A percentile compares a stretch with the other conserved stretches of the same genome.
Conservation (phyloP, 2,329 filamentous ascomycete species). For the Cladosporium sp. region DNA sequence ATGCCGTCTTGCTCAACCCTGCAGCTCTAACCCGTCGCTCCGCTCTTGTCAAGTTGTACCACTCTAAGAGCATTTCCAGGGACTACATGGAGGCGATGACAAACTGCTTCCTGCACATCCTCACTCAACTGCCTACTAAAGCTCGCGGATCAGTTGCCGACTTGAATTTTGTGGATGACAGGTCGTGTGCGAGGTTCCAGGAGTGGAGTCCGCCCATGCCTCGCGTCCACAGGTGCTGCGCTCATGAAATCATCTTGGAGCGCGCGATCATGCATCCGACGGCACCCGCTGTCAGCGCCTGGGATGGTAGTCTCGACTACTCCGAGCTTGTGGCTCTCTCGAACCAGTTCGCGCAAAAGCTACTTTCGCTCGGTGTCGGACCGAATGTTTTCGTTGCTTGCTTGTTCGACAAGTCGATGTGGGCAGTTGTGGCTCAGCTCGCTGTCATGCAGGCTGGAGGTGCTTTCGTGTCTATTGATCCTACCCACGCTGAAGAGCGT, state of each 20-base stretch:
- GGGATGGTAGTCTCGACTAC: conserved; percentile 16
- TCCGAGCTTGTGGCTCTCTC: conserved; percentile 10
- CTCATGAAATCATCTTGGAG: conserved; percentile 2
- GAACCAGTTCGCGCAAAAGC: background rate
- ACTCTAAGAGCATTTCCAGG: background rate
- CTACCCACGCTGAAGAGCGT: conserved; percentile 13
- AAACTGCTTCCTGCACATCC: conserved; percentile 6
- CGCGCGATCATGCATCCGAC: background rate
- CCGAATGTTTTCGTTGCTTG: conserved; percentile 29
- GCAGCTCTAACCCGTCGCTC: conserved; percentile 1
- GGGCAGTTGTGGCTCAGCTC: conserved; percentile 34
- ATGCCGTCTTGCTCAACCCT: conserved; percentile 1
- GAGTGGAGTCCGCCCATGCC: background rate
- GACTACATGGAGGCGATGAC: conserved; percentile 3
- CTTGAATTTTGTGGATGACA: conserved; percentile 7
- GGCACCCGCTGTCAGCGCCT: conserved; percentile 8
- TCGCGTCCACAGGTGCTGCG: background rate
- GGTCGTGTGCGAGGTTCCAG: background rate
- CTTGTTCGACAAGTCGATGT: conserved; percentile 36
- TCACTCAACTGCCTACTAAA: background rate
- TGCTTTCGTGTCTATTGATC: conserved; percentile 20
- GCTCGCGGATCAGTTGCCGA: conserved; percentile 1
- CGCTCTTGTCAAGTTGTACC: conserved; percentile 1
- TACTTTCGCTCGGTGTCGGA: background rate
- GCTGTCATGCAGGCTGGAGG: conserved; percentile 35